Conservation (phyloP, 2,329 filamentous ascomycete genomes). For the Lecanicillium sp. region DNA sequence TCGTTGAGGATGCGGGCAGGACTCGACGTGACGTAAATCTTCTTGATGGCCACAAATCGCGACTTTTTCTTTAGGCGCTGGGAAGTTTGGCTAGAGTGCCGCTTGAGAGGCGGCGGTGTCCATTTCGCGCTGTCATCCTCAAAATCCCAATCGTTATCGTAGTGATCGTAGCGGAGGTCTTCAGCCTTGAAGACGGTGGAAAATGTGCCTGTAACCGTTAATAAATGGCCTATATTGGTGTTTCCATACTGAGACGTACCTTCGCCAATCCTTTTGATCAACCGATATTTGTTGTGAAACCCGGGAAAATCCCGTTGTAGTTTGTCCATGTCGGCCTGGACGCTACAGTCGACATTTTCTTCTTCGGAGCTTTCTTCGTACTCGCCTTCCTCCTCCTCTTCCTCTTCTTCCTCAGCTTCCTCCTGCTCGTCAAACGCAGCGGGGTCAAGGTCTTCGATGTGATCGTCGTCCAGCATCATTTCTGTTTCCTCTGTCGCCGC, state of each 20-base stretch:
- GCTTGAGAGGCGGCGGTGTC: conserved; percentile 60
- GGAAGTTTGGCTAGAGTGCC: conserved; percentile 34
- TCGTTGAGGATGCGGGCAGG: conserved; percentile 93
- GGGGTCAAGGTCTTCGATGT: conserved; percentile 23
- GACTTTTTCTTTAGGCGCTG: conserved; percentile 33
- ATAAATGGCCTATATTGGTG: conserved; percentile 5
- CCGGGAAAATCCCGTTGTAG: conserved; percentile 77
- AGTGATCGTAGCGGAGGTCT: conserved; percentile 77
- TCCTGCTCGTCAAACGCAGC: conserved; percentile 20
- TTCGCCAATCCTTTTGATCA: conserved; percentile 97
- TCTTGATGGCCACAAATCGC: conserved; percentile 94
- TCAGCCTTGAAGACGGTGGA: conserved; percentile 99
- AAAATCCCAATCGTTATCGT: conserved; percentile 82
- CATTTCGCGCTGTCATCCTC: conserved; percentile 61
- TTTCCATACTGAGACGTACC: conserved; percentile 47
- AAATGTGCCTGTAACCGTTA: conserved; percentile 72
- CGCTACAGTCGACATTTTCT: conserved; percentile 59
- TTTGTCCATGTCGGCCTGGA: conserved; percentile 80
- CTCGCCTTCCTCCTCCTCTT: conserved; percentile 32
- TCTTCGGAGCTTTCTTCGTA: conserved; percentile 47
- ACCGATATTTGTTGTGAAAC: conserved; percentile 75
- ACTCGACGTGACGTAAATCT: conserved; percentile 98
- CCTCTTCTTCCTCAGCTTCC: conserved; percentile 25
- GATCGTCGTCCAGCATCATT: conserved; percentile 40
- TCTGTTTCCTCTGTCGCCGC: conserved; percentile 44